Evolutionary conservation across 108 stramenopile genomes (phyloP).

Genomic region (Pelagomonas calceolata): DNA sequence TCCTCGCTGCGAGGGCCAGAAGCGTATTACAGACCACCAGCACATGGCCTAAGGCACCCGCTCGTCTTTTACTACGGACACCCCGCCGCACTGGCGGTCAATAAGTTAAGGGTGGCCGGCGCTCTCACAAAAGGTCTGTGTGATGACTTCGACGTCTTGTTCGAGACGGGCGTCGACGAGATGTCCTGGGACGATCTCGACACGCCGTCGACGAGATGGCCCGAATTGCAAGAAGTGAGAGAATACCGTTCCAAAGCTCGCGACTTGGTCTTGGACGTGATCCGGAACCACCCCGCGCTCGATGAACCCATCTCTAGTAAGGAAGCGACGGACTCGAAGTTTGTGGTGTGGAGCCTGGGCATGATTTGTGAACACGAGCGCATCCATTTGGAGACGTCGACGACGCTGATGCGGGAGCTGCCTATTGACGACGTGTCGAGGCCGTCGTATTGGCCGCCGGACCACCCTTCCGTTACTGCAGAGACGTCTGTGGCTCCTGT

Average conservation of each 20-base stretch:
- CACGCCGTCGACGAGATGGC: slow-evolving; percentile 80
- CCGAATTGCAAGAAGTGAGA: slow-evolving; percentile 66
- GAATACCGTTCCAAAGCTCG: slow-evolving; percentile 71
- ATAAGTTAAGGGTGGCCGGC: slow-evolving; percentile 78
- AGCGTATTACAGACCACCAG: slow-evolving; percentile 71
- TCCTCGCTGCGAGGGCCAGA: slow-evolving; percentile 77
- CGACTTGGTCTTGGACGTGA: slow-evolving; percentile 52
- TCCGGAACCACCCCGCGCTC: slow-evolving; percentile 58
- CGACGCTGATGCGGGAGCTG: slow-evolving; percentile 79
- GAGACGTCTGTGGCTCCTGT: no score
- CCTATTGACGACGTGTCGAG: slow-evolving; percentile 62
- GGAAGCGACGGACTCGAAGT: slow-evolving; percentile 45
- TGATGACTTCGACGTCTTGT: slow-evolving; percentile 73
- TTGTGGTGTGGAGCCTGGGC: slow-evolving; percentile 76
- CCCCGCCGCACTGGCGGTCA: slow-evolving; percentile 74
- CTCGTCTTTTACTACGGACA: slow-evolving; percentile 93
- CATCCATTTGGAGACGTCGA: slow-evolving; percentile 88
- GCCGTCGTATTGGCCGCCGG: slow-evolving; percentile 62
- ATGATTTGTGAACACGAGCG: slow-evolving; percentile 90
- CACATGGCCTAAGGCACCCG: slow-evolving; percentile 69
- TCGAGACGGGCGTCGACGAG: slow-evolving; percentile 89
- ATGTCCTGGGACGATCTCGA: slow-evolving; percentile 92
- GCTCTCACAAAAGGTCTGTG: slow-evolving; percentile 58
- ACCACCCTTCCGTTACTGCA: slow-evolving; percentile 48
- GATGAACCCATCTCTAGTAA: slow-evolving; percentile 44